phyloP scores from a whole-genome alignment of 495 filamentous ascomycete genomes.

The Achaetomiella virescens region DNA sequence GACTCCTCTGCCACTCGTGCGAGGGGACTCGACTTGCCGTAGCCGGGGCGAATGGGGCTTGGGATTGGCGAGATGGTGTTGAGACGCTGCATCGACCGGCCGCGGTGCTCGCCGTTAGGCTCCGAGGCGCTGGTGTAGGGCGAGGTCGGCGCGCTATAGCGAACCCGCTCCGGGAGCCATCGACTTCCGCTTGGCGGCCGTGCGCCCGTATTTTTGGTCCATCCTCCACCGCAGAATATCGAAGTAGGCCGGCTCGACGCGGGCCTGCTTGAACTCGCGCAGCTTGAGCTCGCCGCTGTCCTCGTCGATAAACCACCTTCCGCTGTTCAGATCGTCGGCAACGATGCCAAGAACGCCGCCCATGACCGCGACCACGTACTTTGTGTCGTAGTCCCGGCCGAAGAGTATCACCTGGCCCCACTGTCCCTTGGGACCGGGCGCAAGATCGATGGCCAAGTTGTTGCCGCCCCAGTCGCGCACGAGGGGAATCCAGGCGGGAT shows the following conservation, averaged over 20 bases:
- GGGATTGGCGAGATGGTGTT: slow-evolving; percentile 45
- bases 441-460: slow-evolving; percentile 88
- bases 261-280: slow-evolving; percentile 78
- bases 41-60: slow-evolving; percentile 48
- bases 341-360: slow-evolving; percentile 76
- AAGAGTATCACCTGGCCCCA: slow-evolving; percentile 98
- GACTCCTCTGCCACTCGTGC: slow-evolving; percentile 49
- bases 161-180: slow-evolving; percentile 32
- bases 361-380: slow-evolving; percentile 94
- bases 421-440: slow-evolving; percentile 79
- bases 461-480: slow-evolving; percentile 98
- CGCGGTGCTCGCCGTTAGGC: slow-evolving; percentile 40
- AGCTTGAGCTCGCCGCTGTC: slow-evolving; percentile 87
- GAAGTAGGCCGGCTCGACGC: slow-evolving; percentile 88
- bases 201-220: slow-evolving; percentile 87
- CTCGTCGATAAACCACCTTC: slow-evolving; percentile 85
- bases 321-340: slow-evolving; percentile 81
- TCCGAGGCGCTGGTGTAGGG: slow-evolving; percentile 48
- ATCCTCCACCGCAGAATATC: slow-evolving; percentile 90
- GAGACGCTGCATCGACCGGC: slow-evolving; percentile 50
- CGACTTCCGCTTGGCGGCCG: slow-evolving; percentile 41
- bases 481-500: slow-evolving; percentile 92
- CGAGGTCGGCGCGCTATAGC: slow-evolving; percentile 41
- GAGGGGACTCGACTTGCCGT: slow-evolving; percentile 46
- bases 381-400: slow-evolving; percentile 96